Base-by-base conservation (phyloP, 192 early-diverging fungal genomes). In the Podila horticola region DNA sequence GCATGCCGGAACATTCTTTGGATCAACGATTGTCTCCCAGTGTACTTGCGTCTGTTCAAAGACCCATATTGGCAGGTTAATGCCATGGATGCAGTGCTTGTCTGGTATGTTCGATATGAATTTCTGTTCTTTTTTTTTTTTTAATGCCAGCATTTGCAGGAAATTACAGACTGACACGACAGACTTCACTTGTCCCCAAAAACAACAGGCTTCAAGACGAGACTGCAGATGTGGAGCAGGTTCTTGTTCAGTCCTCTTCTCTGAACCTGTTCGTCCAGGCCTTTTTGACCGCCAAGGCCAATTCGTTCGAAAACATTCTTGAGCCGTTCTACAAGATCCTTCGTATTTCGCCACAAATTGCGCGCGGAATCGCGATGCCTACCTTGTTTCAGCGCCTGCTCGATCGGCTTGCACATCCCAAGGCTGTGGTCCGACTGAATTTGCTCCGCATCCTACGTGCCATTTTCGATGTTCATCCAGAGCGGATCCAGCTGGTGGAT, bases 61-160 rank as follows among this genome's bases (percentile, higher is more conserved):
- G 89, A 90, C 69, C 72, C 84, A 8, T 84, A 86, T 30, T 91
- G 88, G 88, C 86, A 87, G 64, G 87, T 88, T 12, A 88, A 87
- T 75, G 87, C 88, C 10, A 76, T 92, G 58, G 90, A 92, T 49
- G 85, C 90, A 20, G 87, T 92, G 12, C 68, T 85, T 29, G 72
- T 79, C 26, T 92, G 90, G 90, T 89, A 84, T 57, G 79, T 69
- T 5, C 45, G 22, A 2, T 7, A 26, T 38, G 19, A 12, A n/a
- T n/a, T n/a, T n/a, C n/a, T n/a, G n/a, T n/a, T n/a, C n/a, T 62
- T 71, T 1, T 34, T 58, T 11, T 28, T 22, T 2, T 30, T 1
- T 20, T 62, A 2, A 51, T 60, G 22, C 58, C 20, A 26, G 7
- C 29, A 11, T 60, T 62, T 22, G 28, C 2, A 10, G 8, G 3